Evolutionary conservation across 805 yeast species (phyloP).

Genomic region (Wickerhamiella musiphila): DNA sequence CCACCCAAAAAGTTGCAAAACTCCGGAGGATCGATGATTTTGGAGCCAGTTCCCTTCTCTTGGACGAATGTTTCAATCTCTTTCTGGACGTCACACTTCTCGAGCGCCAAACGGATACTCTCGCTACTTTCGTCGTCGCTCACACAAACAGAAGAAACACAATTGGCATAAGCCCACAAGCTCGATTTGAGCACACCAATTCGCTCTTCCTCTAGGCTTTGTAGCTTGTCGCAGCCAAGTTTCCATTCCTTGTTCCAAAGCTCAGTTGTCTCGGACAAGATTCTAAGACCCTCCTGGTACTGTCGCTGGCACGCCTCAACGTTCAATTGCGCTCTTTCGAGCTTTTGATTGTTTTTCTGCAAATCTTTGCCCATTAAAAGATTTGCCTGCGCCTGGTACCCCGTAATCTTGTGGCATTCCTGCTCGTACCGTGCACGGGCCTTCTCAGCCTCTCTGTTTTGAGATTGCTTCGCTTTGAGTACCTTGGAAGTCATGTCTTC

Average conservation of each 20-base stretch:
- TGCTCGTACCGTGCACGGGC: slow-evolving; percentile 32
- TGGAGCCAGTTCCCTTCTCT: slow-evolving; percentile 46
- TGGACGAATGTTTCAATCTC: slow-evolving; percentile 42
- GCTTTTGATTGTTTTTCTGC: slow-evolving; percentile 39
- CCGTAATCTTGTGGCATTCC: slow-evolving; percentile 41
- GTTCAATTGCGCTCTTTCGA: slow-evolving; percentile 30
- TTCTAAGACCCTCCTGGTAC: slow-evolving; percentile 38
- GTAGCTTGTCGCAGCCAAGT: slow-evolving; percentile 40
- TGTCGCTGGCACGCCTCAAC: slow-evolving; percentile 31
- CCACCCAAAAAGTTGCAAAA: slow-evolving; percentile 45
- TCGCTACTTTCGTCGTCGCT: slow-evolving; percentile 66
- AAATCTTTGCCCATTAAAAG: slow-evolving; percentile 61
- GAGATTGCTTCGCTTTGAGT: slow-evolving; percentile 28
- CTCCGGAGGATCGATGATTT: slow-evolving; percentile 38
- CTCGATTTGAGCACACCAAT: slow-evolving; percentile 51
- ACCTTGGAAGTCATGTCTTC: slow-evolving; percentile 42
- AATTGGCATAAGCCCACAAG: slow-evolving; percentile 63
- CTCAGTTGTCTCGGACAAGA: slow-evolving; percentile 39
- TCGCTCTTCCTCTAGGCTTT: slow-evolving; percentile 54
- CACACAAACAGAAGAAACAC: slow-evolving; percentile 59
- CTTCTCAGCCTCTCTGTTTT: slow-evolving; percentile 21
- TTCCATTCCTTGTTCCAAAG: slow-evolving; percentile 62
- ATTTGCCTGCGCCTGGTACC: slow-evolving; percentile 42
- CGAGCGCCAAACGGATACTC: slow-evolving; percentile 45
- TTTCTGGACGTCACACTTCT: slow-evolving; percentile 42